Conservation (phyloP, 2,329 filamentous ascomycete species). For the Fusarium buxicola region DNA sequence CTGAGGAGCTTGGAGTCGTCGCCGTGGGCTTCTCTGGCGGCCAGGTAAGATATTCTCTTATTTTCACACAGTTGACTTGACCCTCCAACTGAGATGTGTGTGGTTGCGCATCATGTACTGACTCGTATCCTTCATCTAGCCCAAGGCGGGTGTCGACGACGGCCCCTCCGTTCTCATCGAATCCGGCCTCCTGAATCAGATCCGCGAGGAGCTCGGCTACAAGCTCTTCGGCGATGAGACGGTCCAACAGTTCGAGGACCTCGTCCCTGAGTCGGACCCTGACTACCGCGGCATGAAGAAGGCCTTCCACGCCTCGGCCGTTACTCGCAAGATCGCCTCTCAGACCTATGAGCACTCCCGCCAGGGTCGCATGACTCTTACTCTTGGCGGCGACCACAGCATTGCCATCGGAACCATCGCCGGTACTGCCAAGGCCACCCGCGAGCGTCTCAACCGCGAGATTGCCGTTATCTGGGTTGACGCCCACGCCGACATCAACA, state of each 20-base stretch:
- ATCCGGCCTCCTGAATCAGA: constrained; percentile 84
- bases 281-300: constrained; percentile 95
- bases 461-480: constrained; percentile 99
- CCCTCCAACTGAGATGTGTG: background rate
- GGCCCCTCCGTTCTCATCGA: constrained; percentile 90
- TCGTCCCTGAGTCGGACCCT: constrained; percentile 78
- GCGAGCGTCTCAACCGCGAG: constrained; percentile 83
- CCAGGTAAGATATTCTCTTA: constrained; percentile 72
- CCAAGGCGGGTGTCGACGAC: constrained; percentile 91
- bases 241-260: constrained; percentile 84
- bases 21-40: constrained; percentile 97
- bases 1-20: constrained; percentile 87
- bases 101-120: constrained; percentile 9
- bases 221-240: constrained; percentile 84
- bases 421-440: constrained; percentile 85
- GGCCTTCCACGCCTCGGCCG: constrained; percentile 84
- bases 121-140: constrained; percentile 60
- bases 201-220: constrained; percentile 88
- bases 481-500: constrained; percentile 98
- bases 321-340: constrained; percentile 80
- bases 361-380: constrained; percentile 87
- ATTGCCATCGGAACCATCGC: constrained; percentile 95
- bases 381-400: constrained; percentile 94
- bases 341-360: constrained; percentile 91
- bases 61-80: constrained; percentile 5